Base-by-base conservation (phyloP, 805 yeast genomes). In the Yarrowia keelungensis region DNA sequence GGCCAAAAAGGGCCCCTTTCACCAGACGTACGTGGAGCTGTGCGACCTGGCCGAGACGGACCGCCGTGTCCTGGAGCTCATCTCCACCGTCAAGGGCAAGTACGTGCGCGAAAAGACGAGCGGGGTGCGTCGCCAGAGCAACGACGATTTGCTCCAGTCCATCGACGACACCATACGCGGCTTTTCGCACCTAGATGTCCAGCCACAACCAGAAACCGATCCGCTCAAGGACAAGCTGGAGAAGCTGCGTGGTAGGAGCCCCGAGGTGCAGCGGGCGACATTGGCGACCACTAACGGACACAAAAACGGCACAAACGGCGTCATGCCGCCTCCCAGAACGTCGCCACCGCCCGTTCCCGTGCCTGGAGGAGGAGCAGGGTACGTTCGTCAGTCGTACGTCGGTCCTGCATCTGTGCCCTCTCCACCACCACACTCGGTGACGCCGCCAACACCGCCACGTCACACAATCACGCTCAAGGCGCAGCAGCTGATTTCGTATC, bases 1-100 rank as follows among this genome's bases (percentile, higher is more conserved):
- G 35, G 32, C 64, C 43, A 70, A 69, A 36, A 68, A 69, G 69
- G 68, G 65, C n/a, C 70, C 70, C 26, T 72, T 73, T 36, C 71
- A 69, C 64, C 67, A 71, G 49, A 70, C 71, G n/a, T 73, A 70
- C 50, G 54, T 53, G 51, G 69, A 68, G 62, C 70, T 74, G 46
- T 41, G 69, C 19, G 65, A 59, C 35, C 51, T 59, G 50, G 65
- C 65, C 3, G 65, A 59, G 16, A 45, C 65, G 16, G 51, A 59
- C 65, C 5, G 65, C 5, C 35, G 51, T 12, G 65, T 59, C 4
- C 65, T 59, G 43, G 65, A 59, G 42, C 42, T 45, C 51, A 59
- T 59, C 22, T 59, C 65, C 42, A 59, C 65, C 32, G 65, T 59
- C 51, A 59, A 59, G 65, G 65, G 51, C 50, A 45, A 59, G 41